These are phyloP conservation scores for Yamadazyma triangularis DNA, from an alignment of 1,139 yeast genomes.

Conservation along the genomic window DNA sequence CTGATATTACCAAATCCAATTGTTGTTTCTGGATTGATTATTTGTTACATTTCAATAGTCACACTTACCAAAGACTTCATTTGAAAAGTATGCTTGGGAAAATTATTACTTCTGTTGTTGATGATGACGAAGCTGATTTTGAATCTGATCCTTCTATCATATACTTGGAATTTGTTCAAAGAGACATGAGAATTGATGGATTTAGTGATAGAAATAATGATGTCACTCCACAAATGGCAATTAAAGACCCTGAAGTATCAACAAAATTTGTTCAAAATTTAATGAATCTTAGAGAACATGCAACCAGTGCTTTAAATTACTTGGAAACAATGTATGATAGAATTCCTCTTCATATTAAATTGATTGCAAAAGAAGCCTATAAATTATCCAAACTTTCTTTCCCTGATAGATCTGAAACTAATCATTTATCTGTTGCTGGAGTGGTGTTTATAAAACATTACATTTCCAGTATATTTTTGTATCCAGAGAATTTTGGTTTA, in stretches of 20 bases:
- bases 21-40: slow-evolving; percentile 45
- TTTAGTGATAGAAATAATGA: slow-evolving; percentile 23
- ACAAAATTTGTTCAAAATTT: slow-evolving; percentile 66
- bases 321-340: slow-evolving; percentile 32
- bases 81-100: slow-evolving; percentile 53
- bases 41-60: slow-evolving; percentile 52
- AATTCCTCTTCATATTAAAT: slow-evolving; percentile 60
- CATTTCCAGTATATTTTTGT: slow-evolving; percentile 58
- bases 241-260: slow-evolving; percentile 71
- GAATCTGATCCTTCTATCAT: slow-evolving; percentile 81
- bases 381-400: slow-evolving; percentile 35
- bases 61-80: slow-evolving; percentile 55
- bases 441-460: slow-evolving; percentile 62
- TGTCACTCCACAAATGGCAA: slow-evolving; percentile 63
- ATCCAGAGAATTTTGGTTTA: slow-evolving; percentile 63
- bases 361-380: slow-evolving; percentile 34
- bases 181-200: slow-evolving; percentile 46
- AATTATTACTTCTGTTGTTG: slow-evolving; percentile 43
- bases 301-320: slow-evolving; percentile 53
- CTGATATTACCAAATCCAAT: slow-evolving; percentile 33
- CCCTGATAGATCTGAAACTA: slow-evolving; percentile 49
- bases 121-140: slow-evolving; percentile 56
- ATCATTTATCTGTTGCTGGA: slow-evolving; percentile 65
- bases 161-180: slow-evolving; percentile 43
- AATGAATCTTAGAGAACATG: slow-evolving; percentile 66